A percentile compares a stretch with the other conserved stretches of the same genome.
Conservation (phyloP, 306 rosid species). For the Datisca glomerata region DNA sequence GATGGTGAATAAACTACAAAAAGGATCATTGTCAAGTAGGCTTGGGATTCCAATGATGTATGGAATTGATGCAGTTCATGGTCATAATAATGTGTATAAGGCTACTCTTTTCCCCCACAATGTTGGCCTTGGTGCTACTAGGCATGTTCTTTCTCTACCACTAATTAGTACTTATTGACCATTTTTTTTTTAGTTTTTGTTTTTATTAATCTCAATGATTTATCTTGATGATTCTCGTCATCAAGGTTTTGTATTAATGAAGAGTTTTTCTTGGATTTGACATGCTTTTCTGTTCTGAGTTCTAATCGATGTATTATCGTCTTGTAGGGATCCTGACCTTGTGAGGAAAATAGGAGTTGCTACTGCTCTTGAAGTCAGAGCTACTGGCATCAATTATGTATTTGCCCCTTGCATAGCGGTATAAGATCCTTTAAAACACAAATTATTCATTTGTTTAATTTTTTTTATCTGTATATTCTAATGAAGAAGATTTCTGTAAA, state of each 20-base stretch:
- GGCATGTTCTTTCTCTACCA: neutral
- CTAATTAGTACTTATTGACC: no score
- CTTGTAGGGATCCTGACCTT: slow-evolving; percentile 7
- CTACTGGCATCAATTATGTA: slow-evolving; percentile 11
- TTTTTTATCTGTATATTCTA: no score
- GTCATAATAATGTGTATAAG: slow-evolving; percentile 2
- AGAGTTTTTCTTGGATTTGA: no score
- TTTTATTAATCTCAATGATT: no score
- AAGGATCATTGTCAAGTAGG: slow-evolving; percentile 5
- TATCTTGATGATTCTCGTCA: no score
- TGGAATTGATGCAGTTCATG: slow-evolving; percentile 11
- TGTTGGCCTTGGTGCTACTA: slow-evolving; percentile 1
- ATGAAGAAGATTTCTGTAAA: no score
- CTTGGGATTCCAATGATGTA: slow-evolving; percentile 10
- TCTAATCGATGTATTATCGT: neutral
- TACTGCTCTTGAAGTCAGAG: slow-evolving; percentile 11
- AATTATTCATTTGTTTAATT: no score
- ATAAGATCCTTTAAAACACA: neutral
- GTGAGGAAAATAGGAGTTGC: slow-evolving; percentile 10
- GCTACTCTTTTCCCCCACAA: slow-evolving; percentile 6
- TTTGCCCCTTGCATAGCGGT: slow-evolving; percentile 13
- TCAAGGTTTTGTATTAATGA: no score
- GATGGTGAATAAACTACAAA: slow-evolving; percentile 5
- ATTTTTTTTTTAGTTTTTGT: no score
- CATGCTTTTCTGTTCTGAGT: neutral